A percentile compares a stretch with the other conserved stretches of the same genome.
Evolutionary conservation across 768 basidiomycete genomes (phyloP).

Genomic region (Termitomyces sp.): DNA sequence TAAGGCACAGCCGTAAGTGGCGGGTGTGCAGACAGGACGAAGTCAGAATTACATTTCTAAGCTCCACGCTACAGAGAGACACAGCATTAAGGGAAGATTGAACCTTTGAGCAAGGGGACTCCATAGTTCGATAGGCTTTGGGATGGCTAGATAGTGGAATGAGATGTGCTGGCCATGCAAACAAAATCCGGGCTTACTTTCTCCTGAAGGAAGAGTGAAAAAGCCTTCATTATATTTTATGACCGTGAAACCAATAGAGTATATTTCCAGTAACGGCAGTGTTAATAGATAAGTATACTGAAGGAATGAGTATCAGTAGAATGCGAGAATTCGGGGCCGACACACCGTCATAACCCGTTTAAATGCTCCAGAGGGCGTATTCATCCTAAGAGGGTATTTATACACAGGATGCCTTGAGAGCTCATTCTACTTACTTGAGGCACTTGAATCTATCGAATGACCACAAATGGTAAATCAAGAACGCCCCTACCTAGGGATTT

Average conservation of each 20-base stretch:
- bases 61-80: constrained; percentile 66
- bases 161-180: neutral
- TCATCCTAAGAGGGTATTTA: constrained; percentile 45
- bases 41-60: constrained; percentile 60
- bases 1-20: neutral
- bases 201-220: constrained; percentile 33
- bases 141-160: constrained; percentile 40
- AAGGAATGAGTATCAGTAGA: too few species aligned
- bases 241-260: constrained; percentile 55
- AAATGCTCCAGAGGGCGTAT: constrained; percentile 65
- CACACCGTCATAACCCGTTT: constrained; percentile 82
- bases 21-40: neutral
- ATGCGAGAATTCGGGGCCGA: neutral
- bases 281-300: constrained; percentile 70
- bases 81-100: constrained; percentile 61
- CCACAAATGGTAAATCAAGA: constrained; percentile 72
- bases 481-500: constrained; percentile 43
- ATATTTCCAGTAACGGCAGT: constrained; percentile 54
- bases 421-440: constrained; percentile 40
- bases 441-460: constrained; percentile 77
- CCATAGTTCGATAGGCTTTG: constrained; percentile 64
- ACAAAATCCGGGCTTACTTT: constrained; percentile 38
- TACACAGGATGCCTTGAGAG: neutral
- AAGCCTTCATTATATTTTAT: constrained; percentile 77
- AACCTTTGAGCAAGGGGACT: constrained; percentile 34